A percentile compares a stretch with the other conserved stretches of the same genome.
Evolutionary conservation across 345 rosid genomes (phyloP).

Genomic region (Adansonia digitata): DNA sequence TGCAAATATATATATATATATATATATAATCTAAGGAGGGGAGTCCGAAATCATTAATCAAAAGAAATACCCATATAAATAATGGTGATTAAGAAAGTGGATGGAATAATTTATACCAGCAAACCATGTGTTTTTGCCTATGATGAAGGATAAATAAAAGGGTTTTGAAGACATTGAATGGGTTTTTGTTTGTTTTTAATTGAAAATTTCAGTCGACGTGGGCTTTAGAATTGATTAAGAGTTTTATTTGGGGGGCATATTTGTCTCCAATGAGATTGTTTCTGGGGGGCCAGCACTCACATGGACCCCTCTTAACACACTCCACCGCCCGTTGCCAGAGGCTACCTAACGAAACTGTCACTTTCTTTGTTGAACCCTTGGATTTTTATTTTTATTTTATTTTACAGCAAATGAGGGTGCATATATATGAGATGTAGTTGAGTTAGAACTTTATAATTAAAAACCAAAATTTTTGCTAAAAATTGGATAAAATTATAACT

Average conservation of each 20-base stretch:
- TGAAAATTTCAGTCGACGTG: too few species aligned
- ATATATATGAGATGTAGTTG: too few species aligned
- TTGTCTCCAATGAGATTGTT: background rate
- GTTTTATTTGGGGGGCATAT: background rate
- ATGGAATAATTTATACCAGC: conserved; percentile 1
- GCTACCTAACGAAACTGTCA: background rate
- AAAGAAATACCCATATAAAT: background rate
- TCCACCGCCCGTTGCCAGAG: background rate
- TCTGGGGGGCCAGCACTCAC: background rate
- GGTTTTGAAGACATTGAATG: background rate
- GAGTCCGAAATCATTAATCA: background rate
- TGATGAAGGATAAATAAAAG: background rate
- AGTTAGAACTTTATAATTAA: background rate
- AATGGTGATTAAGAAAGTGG: background rate
- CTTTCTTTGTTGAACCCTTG: background rate
- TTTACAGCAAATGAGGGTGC: background rate
- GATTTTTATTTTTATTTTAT: too few species aligned
- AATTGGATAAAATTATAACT: background rate
- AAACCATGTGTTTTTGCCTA: conserved; percentile 10
- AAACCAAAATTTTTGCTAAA: background rate
- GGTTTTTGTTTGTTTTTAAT: background rate
- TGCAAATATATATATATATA: background rate
- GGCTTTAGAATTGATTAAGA: background rate
- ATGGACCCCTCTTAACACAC: background rate
- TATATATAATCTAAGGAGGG: background rate